Percentiles rank a stretch among this genome's conserved stretches.
Conservation (phyloP, 1,139 yeast genomes). For the Magnusiomyces sp. region DNA sequence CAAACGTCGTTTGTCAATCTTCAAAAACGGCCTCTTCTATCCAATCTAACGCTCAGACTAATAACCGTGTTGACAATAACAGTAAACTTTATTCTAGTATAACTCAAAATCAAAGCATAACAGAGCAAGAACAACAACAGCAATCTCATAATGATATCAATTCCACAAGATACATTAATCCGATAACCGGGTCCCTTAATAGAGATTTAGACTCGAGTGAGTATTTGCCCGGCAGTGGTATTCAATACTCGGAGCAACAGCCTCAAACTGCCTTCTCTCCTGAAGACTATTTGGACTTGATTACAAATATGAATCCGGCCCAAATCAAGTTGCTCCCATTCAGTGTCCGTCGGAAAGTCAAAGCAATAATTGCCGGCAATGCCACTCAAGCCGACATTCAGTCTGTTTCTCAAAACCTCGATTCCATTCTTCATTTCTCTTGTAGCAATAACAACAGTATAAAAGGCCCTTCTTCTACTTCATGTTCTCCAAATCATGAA, state of each 20-base stretch:
- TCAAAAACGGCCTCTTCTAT: too few species aligned
- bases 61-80: too few species aligned
- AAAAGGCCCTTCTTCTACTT: too few species aligned
- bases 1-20: too few species aligned
- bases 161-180: too few species aligned
- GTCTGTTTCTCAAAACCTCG: constrained; percentile 9
- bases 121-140: background rate
- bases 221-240: constrained; percentile 6
- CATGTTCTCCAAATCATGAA: too few species aligned
- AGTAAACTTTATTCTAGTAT: too few species aligned
- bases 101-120: too few species aligned
- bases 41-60: too few species aligned
- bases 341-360: constrained; percentile 10
- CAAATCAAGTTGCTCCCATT: constrained; percentile 13
- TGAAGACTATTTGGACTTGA: constrained; percentile 6
- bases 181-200: too few species aligned
- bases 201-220: constrained; percentile 6
- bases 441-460: too few species aligned
- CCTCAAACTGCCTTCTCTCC: constrained; percentile 3
- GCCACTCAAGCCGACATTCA: constrained; percentile 10
- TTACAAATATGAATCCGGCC: constrained; percentile 6
- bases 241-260: background rate
- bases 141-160: too few species aligned
- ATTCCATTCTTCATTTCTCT: constrained; percentile 6
- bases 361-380: constrained; percentile 10